These are phyloP conservation scores for Prunus armeniaca DNA, from an alignment of 306 rosid species.

Conservation along the genomic window DNA sequence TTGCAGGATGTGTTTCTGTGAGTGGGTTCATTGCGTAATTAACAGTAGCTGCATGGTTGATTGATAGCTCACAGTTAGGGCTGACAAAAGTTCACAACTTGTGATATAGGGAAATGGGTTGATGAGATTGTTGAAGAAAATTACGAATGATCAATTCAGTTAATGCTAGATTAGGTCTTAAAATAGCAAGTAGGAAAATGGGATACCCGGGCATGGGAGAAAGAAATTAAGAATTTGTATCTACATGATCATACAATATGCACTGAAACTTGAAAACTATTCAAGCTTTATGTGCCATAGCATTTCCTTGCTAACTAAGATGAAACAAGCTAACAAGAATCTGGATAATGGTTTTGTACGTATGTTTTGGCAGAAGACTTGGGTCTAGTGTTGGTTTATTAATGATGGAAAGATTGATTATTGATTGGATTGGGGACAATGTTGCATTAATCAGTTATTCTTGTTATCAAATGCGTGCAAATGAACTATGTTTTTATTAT, in stretches of 20 bases:
- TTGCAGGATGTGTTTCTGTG: not conserved
- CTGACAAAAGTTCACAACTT: not conserved
- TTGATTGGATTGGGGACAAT: not conserved
- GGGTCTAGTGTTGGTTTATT: not conserved
- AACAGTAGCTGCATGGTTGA: not conserved
- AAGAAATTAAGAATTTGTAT: not conserved
- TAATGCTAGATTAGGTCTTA: not conserved
- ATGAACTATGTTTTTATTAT: not conserved
- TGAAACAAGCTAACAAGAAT: not conserved
- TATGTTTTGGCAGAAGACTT: conserved; percentile 3
- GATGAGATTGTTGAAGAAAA: not conserved
- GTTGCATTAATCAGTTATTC: not conserved
- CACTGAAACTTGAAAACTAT: not conserved
- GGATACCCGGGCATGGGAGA: not conserved
- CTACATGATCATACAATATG: not conserved
- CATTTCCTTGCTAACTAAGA: not conserved
- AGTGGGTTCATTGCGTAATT: not conserved
- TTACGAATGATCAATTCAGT: not conserved
- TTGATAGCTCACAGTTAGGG: not conserved
- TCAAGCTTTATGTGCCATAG: not conserved
- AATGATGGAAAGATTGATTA: not conserved
- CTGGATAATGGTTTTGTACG: not conserved
- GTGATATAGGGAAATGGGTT: not conserved
- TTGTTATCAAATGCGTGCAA: not conserved
- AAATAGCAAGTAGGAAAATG: not conserved